phyloP scores from a whole-genome alignment of 2,329 filamentous ascomycete species.

The Cercospora sesami region DNA sequence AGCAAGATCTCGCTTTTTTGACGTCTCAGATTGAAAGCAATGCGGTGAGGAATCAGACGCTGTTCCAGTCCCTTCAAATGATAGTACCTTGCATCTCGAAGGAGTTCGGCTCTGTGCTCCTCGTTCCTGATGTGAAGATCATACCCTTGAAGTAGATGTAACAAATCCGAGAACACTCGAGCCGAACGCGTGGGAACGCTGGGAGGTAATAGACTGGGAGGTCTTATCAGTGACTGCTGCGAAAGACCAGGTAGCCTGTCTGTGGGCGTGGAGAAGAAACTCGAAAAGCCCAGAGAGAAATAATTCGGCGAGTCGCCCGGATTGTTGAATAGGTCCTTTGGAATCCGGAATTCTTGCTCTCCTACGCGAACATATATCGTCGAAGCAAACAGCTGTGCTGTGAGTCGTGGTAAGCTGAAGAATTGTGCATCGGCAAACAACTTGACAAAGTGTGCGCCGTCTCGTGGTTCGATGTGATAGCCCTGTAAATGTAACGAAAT shows the following conservation, averaged over 20 bases:
- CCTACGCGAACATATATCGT: constrained; percentile 92
- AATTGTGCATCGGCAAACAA: constrained; percentile 95
- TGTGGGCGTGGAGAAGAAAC: constrained; percentile 78
- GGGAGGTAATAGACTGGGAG: constrained; percentile 81
- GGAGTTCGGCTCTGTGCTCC: constrained; percentile 71
- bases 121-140: constrained; percentile 74
- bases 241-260: constrained; percentile 86
- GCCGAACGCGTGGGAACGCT: constrained; percentile 77
- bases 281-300: constrained; percentile 85
- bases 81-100: constrained; percentile 88
- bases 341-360: constrained; percentile 81
- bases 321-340: constrained; percentile 78
- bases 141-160: constrained; percentile 82
- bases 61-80: constrained; percentile 92
- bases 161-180: constrained; percentile 78
- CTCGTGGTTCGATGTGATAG: constrained; percentile 79
- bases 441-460: constrained; percentile 85
- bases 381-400: constrained; percentile 86
- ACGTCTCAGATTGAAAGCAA: constrained; percentile 71
- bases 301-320: constrained; percentile 94
- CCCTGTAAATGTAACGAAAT: constrained; percentile 90
- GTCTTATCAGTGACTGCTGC: constrained; percentile 74
- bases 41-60: constrained; percentile 73
- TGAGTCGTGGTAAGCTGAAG: constrained; percentile 83
- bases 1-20: constrained; percentile 73